Evolutionary conservation across 768 basidiomycete species (phyloP).

Genomic region (Pisolithus albus): DNA sequence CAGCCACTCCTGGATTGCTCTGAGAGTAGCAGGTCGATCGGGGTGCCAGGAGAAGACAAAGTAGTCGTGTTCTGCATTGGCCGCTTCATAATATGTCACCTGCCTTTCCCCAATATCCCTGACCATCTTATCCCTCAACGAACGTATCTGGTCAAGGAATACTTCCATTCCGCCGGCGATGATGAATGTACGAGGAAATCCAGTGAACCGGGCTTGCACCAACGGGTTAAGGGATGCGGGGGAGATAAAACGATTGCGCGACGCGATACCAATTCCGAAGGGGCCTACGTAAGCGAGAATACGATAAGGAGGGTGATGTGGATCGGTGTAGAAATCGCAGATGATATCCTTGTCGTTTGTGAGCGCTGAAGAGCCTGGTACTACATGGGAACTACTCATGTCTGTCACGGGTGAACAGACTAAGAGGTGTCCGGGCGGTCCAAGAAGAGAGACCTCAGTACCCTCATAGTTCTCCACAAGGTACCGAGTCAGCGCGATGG

Average conservation of each 20-base stretch:
- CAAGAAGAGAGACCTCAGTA: background rate
- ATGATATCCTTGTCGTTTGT: background rate
- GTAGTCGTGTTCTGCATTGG: constrained; percentile 20
- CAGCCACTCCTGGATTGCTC: background rate
- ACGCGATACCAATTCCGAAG: constrained; percentile 3
- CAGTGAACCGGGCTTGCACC: constrained; percentile 9
- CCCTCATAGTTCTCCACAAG: constrained; percentile 1
- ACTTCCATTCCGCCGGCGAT: constrained; percentile 23
- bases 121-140: constrained; percentile 17
- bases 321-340: background rate
- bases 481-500: constrained; percentile 16
- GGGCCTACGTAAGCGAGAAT: constrained; percentile 7
- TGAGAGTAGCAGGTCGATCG: background rate
- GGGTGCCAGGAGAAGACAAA: constrained; percentile 11
- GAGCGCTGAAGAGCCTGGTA: background rate
- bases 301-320: background rate
- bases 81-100: constrained; percentile 16
- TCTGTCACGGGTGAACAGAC: constrained; percentile 5
- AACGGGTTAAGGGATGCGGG: constrained; percentile 7
- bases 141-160: constrained; percentile 21
- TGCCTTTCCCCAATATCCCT: constrained; percentile 17
- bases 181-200: constrained; percentile 25
- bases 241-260: constrained; percentile 8
- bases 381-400: constrained; percentile 1
- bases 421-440: constrained; percentile 8